Evolutionary conservation across 805 yeast genomes (phyloP).

Genomic region (Ascoidea rubescens): DNA sequence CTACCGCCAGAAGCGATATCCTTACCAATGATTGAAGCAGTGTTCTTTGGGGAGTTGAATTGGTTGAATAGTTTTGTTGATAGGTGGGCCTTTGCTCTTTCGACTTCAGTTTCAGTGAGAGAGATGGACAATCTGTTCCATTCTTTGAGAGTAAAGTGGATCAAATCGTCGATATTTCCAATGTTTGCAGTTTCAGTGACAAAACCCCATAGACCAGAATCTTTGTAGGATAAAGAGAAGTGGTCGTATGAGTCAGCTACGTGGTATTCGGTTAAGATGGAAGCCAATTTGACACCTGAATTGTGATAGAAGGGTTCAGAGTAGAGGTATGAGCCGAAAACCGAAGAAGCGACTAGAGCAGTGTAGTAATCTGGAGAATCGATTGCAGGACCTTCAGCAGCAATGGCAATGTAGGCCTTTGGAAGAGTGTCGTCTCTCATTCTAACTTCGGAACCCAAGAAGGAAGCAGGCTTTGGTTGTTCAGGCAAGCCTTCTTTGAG

Average conservation of each 20-base stretch:
- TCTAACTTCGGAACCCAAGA: slow-evolving; percentile 80
- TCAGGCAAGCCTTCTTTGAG: slow-evolving; percentile 37
- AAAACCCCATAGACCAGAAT: slow-evolving; percentile 79
- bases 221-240: slow-evolving; percentile 60
- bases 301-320: slow-evolving; percentile 38
- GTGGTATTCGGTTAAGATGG: slow-evolving; percentile 56
- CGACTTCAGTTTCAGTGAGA: slow-evolving; percentile 63
- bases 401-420: slow-evolving; percentile 64
- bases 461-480: slow-evolving; percentile 38
- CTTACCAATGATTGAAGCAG: slow-evolving; percentile 44
- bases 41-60: slow-evolving; percentile 33
- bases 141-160: slow-evolving; percentile 72
- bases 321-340: slow-evolving; percentile 42
- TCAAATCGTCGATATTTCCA: slow-evolving; percentile 52
- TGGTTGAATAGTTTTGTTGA: slow-evolving; percentile 46
- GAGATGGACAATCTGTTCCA: slow-evolving; percentile 78
- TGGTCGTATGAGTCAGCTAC: slow-evolving; percentile 60
- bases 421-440: slow-evolving; percentile 81
- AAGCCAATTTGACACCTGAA: slow-evolving; percentile 59
- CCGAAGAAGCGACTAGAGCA: slow-evolving; percentile 60
- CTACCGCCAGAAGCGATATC: slow-evolving; percentile 47
- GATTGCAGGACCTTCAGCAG: slow-evolving; percentile 58
- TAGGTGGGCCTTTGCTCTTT: slow-evolving; percentile 60
- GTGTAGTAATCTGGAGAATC: slow-evolving; percentile 51
- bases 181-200: slow-evolving; percentile 50